Evolutionary conservation across 2,329 filamentous ascomycete species (phyloP).

Genomic region (Dothiorella sarmentorum): DNA sequence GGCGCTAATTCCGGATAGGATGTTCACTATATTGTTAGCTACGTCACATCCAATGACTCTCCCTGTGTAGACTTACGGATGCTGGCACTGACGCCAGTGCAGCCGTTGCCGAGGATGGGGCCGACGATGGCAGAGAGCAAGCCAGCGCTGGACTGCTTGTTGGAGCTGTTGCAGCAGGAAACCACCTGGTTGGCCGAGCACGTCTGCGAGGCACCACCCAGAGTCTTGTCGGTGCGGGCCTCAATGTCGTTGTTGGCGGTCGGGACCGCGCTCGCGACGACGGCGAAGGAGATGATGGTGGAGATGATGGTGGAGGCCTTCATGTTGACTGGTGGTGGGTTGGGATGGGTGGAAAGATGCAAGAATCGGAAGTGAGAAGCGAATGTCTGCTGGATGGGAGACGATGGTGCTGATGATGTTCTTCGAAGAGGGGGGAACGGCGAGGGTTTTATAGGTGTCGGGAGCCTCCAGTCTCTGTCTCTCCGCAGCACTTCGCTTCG

Average conservation of each 20-base stretch:
- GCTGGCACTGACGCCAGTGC: background rate
- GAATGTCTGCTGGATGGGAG: background rate
- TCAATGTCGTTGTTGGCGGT: background rate
- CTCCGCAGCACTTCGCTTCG: too few relatives aligned
- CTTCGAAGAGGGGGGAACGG: background rate
- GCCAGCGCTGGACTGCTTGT: constrained; percentile 17
- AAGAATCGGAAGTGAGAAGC: background rate
- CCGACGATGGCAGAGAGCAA: constrained; percentile 18
- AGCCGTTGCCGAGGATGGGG: constrained; percentile 16
- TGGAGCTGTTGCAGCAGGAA: constrained; percentile 22
- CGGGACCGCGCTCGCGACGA: constrained; percentile 19
- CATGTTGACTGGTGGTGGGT: constrained; percentile 20
- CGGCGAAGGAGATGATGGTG: constrained; percentile 20
- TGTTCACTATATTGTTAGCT: background rate
- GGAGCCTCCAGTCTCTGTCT: too few relatives aligned
- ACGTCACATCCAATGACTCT: too few relatives aligned
- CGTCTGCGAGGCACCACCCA: constrained; percentile 7
- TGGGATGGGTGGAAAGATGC: background rate
- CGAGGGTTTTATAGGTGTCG: constrained; percentile 16
- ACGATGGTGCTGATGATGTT: constrained; percentile 19
- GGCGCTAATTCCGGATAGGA: background rate
- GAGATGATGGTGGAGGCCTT: constrained; percentile 19
- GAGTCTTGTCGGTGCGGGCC: constrained; percentile 16
- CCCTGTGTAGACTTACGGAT: background rate
- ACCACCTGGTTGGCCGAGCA: constrained; percentile 20